These are phyloP conservation scores for Moricandia arvensis DNA, from an alignment of 345 rosid species.

Conservation along the genomic window DNA sequence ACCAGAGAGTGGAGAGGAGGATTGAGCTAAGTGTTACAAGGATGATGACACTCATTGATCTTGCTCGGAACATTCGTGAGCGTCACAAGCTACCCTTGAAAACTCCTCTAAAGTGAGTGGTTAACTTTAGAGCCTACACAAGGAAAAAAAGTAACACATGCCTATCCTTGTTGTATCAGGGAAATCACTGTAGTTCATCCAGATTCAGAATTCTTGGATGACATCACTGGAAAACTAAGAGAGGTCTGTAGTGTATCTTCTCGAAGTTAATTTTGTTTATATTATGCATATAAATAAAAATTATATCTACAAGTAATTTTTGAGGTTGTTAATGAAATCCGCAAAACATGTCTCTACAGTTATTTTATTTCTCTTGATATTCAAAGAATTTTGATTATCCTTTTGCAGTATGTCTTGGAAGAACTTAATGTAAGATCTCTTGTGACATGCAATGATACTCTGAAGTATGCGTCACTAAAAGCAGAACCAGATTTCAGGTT, in stretches of 20 bases:
- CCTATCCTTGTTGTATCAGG: slow-evolving; percentile 43
- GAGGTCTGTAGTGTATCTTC: slow-evolving; percentile 54
- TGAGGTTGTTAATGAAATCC: neutral
- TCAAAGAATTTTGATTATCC: slow-evolving; percentile 21
- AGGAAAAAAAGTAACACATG: neutral
- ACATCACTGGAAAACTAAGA: slow-evolving; percentile 83
- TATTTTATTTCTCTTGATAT: neutral
- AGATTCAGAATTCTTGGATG: slow-evolving; percentile 82
- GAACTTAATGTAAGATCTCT: slow-evolving; percentile 88
- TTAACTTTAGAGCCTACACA: slow-evolving; percentile 18
- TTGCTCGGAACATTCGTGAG: slow-evolving; percentile 95
- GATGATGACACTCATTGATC: slow-evolving; percentile 95
- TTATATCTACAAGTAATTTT: neutral
- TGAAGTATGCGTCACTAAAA: slow-evolving; percentile 81
- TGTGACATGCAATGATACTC: slow-evolving; percentile 71
- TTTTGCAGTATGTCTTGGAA: slow-evolving; percentile 80
- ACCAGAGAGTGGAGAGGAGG: slow-evolving; percentile 71
- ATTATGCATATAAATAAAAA: neutral
- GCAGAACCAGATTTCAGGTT: slow-evolving; percentile 99
- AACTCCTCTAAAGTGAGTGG: slow-evolving; percentile 76
- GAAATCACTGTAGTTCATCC: slow-evolving; percentile 93
- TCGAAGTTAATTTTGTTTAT: neutral
- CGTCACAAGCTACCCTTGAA: slow-evolving; percentile 88
- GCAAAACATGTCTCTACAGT: slow-evolving; percentile 11
- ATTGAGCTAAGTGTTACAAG: slow-evolving; percentile 92